Evolutionary conservation across 371 early-diverging fungal species (phyloP), one percentile per base, ranked within the genome.

Genomic region (Aphelidium insulamus): DNA sequence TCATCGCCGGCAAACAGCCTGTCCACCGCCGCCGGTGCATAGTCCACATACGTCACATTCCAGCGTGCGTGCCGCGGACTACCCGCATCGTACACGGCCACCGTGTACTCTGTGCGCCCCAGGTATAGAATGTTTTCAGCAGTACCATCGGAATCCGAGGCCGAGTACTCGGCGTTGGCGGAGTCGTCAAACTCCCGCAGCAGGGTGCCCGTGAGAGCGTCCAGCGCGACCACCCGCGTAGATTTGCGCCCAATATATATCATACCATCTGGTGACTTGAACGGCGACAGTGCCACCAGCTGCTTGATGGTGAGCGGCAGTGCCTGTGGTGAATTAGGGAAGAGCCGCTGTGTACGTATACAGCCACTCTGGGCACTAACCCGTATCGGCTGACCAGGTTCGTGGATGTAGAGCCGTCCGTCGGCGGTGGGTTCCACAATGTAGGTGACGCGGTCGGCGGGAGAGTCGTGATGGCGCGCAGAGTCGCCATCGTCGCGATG

Each of bases 251-350:
- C 72, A 4, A 71, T 64, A 45, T 75, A 79, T 2, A 67, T 56
- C 12, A 62, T 60, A 2, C 64, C 54, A 31, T 61, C 68, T 15
- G 49, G 46, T 8, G 62, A 54, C 19, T 62, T 54, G 30, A 71
- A 61, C 1, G 77, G 68, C 23, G 69, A 62, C 19, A 47, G 49
- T 7, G 50, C 48, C 0, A 73, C 77, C 20, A 81, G 54, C 8
- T 69, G 48, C 39, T 69, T 69, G 27, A 85, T 59, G 1, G 77
- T 59, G 23, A 72, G 58, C 2, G 71, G 74, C 23, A 81, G 55
- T 54, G n/a, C n/a, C n/a, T n/a, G n/a, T n/a, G n/a, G n/a, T n/a
- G n/a, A n/a, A n/a, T n/a, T n/a, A n/a, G n/a, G n/a, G n/a, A n/a
- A n/a, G n/a, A n/a, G n/a, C n/a, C n/a, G n/a, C n/a, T n/a, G n/a